Conservation (phyloP, 768 basidiomycete species). For the Lentinula guzmanii region DNA sequence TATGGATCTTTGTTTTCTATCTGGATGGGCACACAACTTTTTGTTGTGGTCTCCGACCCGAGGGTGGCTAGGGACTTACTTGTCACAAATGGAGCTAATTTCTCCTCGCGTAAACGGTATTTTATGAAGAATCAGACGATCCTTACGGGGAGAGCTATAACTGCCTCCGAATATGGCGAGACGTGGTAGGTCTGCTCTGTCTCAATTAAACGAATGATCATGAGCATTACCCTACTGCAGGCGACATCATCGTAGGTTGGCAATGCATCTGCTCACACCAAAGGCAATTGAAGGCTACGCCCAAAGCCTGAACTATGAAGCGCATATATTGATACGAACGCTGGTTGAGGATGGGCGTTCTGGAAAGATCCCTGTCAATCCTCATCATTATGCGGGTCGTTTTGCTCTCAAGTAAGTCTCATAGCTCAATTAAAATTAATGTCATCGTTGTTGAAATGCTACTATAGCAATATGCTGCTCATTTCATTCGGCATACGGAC, state of each 20-base stretch:
- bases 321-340: conserved; percentile 12
- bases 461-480: conserved; percentile 19
- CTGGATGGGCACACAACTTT: conserved; percentile 20
- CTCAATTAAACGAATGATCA: neutral
- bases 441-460: neutral
- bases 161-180: conserved; percentile 17
- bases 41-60: conserved; percentile 20
- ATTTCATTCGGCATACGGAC: conserved; percentile 19
- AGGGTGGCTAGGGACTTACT: conserved; percentile 17
- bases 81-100: conserved; percentile 17
- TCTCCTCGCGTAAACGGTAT: conserved; percentile 18
- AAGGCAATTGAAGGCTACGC: conserved; percentile 13
- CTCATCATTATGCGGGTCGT: conserved; percentile 14
- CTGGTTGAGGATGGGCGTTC: conserved; percentile 9
- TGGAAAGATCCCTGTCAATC: conserved; percentile 15
- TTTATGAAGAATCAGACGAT: conserved; percentile 22
- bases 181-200: conserved; percentile 14
- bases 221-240: conserved; percentile 2
- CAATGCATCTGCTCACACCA: conserved; percentile 14
- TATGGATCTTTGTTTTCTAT: conserved; percentile 18
- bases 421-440: neutral
- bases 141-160: conserved; percentile 18
- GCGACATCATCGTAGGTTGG: conserved; percentile 19
- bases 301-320: conserved; percentile 15
- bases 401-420: conserved; percentile 16